Conservation (phyloP, 2,329 filamentous ascomycete genomes). For the Epichloe bromicola region DNA sequence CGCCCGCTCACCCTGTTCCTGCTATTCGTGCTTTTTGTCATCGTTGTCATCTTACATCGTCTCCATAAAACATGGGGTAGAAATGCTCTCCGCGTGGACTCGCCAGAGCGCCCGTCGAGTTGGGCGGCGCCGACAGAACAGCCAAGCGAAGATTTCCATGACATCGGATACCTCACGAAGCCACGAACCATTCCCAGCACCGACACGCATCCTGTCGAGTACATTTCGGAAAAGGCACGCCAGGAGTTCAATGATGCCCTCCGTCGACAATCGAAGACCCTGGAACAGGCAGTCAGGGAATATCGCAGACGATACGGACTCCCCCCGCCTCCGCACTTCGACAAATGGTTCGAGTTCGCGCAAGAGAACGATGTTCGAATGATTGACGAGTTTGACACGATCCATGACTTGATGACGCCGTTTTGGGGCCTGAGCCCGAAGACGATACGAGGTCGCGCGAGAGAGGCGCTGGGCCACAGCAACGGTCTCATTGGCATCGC, state of each 20-base stretch:
- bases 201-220: background rate
- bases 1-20: background rate
- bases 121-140: background rate
- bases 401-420: slow-evolving; percentile 68
- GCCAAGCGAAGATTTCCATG: background rate
- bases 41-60: background rate
- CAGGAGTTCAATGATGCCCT: slow-evolving; percentile 7
- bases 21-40: background rate
- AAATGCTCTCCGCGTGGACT: background rate
- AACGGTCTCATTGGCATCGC: slow-evolving; percentile 70
- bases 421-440: slow-evolving; percentile 82
- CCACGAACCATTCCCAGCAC: background rate
- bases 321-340: slow-evolving; percentile 76
- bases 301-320: slow-evolving; percentile 74
- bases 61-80: background rate
- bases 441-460: slow-evolving; percentile 64
- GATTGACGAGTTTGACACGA: slow-evolving; percentile 85
- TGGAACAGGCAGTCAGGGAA: slow-evolving; percentile 64
- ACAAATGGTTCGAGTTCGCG: slow-evolving; percentile 88
- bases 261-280: slow-evolving; percentile 54
- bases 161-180: background rate
- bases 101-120: background rate
- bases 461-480: slow-evolving; percentile 70
- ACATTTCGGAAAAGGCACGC: background rate
- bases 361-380: slow-evolving; percentile 59